These are phyloP conservation scores for Suillus tomentosus DNA, from an alignment of 768 basidiomycete species.

Conservation along the genomic window DNA sequence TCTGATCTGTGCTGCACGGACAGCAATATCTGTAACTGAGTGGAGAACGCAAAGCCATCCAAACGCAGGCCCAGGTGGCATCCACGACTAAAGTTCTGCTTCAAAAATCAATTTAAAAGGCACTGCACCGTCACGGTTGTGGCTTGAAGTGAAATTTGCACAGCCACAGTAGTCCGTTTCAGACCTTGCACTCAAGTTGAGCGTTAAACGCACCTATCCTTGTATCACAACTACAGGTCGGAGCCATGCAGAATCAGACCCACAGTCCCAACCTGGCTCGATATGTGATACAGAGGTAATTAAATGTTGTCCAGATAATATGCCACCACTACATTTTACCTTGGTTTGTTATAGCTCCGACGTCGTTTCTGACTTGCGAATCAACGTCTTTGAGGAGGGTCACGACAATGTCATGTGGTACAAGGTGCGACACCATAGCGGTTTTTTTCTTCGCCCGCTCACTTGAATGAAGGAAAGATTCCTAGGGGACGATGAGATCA, in stretches of 20 bases:
- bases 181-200: background rate
- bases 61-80: slow-evolving; percentile 71
- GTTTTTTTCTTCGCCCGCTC: slow-evolving; percentile 6
- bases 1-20: slow-evolving; percentile 63
- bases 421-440: slow-evolving; percentile 50
- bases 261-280: slow-evolving; percentile 32
- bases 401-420: slow-evolving; percentile 68
- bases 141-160: slow-evolving; percentile 6
- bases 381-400: slow-evolving; percentile 62
- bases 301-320: slow-evolving; percentile 4
- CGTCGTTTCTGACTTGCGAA: slow-evolving; percentile 67
- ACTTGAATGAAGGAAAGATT: slow-evolving; percentile 61
- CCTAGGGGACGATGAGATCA: slow-evolving; percentile 71
- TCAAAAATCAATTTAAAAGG: background rate
- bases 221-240: background rate
- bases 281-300: slow-evolving; percentile 35
- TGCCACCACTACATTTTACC: slow-evolving; percentile 1
- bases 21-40: slow-evolving; percentile 59
- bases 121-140: background rate
- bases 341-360: slow-evolving; percentile 55
- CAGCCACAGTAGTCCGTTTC: slow-evolving; percentile 20
- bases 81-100: slow-evolving; percentile 24
- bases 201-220: background rate
- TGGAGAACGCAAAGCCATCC: slow-evolving; percentile 73
- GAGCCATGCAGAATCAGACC: slow-evolving; percentile 20